These are phyloP conservation scores for Porcisia deanei DNA, from an alignment of 208 protist species.

Conservation along the genomic window DNA sequence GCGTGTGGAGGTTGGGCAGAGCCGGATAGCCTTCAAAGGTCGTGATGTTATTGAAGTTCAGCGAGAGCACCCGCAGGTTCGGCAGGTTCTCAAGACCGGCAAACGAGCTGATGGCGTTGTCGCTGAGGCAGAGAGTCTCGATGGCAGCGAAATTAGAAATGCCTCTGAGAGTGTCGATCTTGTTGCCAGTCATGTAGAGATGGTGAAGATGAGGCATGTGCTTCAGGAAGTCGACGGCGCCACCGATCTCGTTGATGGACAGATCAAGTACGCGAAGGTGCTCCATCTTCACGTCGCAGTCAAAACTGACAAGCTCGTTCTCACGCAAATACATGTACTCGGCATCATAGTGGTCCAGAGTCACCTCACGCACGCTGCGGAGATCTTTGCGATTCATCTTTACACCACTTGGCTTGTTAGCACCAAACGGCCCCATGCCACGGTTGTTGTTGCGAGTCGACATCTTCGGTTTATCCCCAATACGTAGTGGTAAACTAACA, in stretches of 20 bases:
- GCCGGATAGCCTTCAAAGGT: constrained; percentile 86
- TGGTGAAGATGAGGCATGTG: constrained; percentile 83
- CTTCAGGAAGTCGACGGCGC: constrained; percentile 82
- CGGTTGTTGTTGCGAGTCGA: constrained; percentile 36
- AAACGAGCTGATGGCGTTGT: constrained; percentile 92
- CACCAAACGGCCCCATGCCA: constrained; percentile 49
- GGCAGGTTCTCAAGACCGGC: constrained; percentile 86
- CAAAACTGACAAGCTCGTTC: constrained; percentile 89
- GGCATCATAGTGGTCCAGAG: constrained; percentile 71
- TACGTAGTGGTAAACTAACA: constrained; percentile 1
- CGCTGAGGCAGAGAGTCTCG: constrained; percentile 91
- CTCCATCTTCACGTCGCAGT: constrained; percentile 80
- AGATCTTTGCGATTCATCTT: constrained; percentile 86
- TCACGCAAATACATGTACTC: constrained; percentile 94
- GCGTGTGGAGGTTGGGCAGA: constrained; percentile 87
- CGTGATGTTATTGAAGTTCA: constrained; percentile 94
- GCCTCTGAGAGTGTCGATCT: constrained; percentile 85
- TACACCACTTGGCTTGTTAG: constrained; percentile 72
- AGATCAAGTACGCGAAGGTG: constrained; percentile 90
- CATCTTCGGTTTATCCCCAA: constrained; percentile 9
- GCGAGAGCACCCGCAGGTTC: constrained; percentile 88
- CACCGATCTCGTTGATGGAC: constrained; percentile 92
- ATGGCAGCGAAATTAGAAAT: constrained; percentile 79
- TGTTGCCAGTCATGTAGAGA: constrained; percentile 93
- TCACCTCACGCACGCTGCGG: constrained; percentile 75